phyloP scores from a whole-genome alignment of 768 basidiomycete genomes.

The Collybia sp. region DNA sequence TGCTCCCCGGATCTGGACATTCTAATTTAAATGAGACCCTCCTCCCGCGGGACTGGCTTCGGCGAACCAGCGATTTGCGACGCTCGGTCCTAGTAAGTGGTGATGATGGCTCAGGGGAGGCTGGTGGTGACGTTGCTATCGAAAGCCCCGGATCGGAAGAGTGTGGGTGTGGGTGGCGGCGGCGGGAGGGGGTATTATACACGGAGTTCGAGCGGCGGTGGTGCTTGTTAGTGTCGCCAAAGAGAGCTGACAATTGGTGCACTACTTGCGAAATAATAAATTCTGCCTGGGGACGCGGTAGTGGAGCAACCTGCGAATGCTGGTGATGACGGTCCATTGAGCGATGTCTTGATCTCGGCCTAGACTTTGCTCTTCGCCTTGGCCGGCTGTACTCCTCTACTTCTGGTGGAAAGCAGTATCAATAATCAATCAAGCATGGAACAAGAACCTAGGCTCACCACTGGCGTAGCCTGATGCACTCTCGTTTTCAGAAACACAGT shows the following conservation, averaged over 20 bases:
- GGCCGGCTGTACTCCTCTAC: conserved; percentile 1
- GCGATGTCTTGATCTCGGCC: conserved; percentile 7
- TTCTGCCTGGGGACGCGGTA: conserved; percentile 36
- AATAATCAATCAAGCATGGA: background rate
- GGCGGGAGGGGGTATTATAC: too few relatives aligned
- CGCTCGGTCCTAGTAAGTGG: too few relatives aligned
- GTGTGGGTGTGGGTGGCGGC: too few relatives aligned
- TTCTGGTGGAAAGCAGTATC: background rate
- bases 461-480: background rate
- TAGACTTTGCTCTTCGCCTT: conserved; percentile 4
- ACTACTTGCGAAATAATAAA: conserved; percentile 37
- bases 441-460: background rate
- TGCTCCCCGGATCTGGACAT: too few relatives aligned
- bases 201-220: too few relatives aligned
- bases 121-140: too few relatives aligned
- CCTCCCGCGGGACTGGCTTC: too few relatives aligned
- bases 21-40: too few relatives aligned
- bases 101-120: too few relatives aligned
- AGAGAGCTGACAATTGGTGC: conserved; percentile 36
- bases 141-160: too few relatives aligned
- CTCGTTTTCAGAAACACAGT: too few relatives aligned
- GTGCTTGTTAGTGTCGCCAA: conserved; percentile 4
- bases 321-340: conserved; percentile 11
- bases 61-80: too few relatives aligned
- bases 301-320: conserved; percentile 23